Percentiles rank a stretch among this genome's conserved stretches.
Evolutionary conservation across 441 rosid species (phyloP).

Genomic region (Bocquillonia castaneifolia): DNA sequence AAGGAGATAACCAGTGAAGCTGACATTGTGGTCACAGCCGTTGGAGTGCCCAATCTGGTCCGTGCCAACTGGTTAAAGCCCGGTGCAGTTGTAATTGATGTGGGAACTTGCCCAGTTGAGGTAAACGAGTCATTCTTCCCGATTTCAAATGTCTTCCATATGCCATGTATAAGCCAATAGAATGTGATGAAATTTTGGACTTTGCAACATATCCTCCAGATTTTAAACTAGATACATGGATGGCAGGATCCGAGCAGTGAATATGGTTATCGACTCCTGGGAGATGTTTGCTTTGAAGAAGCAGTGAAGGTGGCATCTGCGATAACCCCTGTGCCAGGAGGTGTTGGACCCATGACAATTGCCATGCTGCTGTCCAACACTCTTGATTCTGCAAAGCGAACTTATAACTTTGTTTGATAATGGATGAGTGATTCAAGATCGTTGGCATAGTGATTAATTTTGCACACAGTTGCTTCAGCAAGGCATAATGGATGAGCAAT

Average conservation of each 20-base stretch:
- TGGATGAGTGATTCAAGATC: too few species aligned
- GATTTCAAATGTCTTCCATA: not conserved
- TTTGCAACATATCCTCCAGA: not conserved
- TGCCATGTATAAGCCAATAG: not conserved
- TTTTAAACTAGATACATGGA: slow-evolving; percentile 12
- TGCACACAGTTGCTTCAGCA: not conserved
- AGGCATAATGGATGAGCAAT: too few species aligned
- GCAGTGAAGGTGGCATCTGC: slow-evolving; percentile 67
- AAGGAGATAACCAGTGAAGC: slow-evolving; percentile 61
- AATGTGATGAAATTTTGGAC: not conserved
- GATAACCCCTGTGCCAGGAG: slow-evolving; percentile 89
- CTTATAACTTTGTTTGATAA: slow-evolving; percentile 28
- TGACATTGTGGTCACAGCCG: slow-evolving; percentile 72
- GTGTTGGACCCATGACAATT: slow-evolving; percentile 89
- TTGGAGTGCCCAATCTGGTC: slow-evolving; percentile 74
- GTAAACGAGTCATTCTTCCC: slow-evolving; percentile 26
- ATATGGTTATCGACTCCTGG: slow-evolving; percentile 66
- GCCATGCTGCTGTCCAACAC: slow-evolving; percentile 86
- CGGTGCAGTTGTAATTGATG: slow-evolving; percentile 79
- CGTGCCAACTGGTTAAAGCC: slow-evolving; percentile 78
- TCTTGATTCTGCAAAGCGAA: slow-evolving; percentile 69
- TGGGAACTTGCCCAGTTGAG: slow-evolving; percentile 76
- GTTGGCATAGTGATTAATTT: not conserved
- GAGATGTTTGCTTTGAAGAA: slow-evolving; percentile 84
- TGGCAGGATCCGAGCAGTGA: slow-evolving; percentile 64